Evolutionary conservation across 257 asterid species (phyloP).

Genomic region (Paraleonurus japonicus): DNA sequence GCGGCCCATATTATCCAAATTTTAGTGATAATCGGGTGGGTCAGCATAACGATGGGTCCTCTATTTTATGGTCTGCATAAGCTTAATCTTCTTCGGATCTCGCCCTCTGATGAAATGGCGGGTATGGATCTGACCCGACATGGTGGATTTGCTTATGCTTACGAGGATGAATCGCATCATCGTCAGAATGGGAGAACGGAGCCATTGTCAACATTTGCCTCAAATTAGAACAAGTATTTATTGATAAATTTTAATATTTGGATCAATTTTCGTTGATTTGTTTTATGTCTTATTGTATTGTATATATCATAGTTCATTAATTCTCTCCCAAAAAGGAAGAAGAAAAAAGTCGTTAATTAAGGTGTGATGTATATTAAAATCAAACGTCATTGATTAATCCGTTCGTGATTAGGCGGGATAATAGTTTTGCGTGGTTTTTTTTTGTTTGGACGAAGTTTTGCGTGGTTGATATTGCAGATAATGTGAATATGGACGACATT

Average conservation of each 20-base stretch:
- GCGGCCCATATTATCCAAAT: conserved; percentile 47
- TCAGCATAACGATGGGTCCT: conserved; percentile 46
- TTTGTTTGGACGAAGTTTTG: too few species aligned
- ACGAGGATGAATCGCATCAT: conserved; percentile 23
- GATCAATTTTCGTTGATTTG: not conserved
- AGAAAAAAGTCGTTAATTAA: not conserved
- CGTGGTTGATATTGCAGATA: conserved; percentile 17
- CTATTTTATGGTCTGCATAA: conserved; percentile 32
- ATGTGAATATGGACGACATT: conserved; percentile 19
- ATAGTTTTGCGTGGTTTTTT: too few species aligned
- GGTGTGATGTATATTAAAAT: not conserved
- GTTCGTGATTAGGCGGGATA: not conserved
- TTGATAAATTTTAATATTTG: not conserved
- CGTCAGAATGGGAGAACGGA: conserved; percentile 33
- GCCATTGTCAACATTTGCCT: conserved; percentile 1
- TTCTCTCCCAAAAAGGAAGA: too few species aligned
- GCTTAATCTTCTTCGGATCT: conserved; percentile 47
- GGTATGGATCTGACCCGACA: conserved; percentile 59
- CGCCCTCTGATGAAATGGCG: conserved; percentile 41
- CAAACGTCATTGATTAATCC: not conserved
- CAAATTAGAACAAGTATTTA: not conserved
- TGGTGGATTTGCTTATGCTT: conserved; percentile 43
- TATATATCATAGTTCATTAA: not conserved
- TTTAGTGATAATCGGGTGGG: conserved; percentile 46
- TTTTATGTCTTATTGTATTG: not conserved